Percentiles rank a stretch among this genome's conserved stretches.
Evolutionary conservation across 2,329 filamentous ascomycete species (phyloP).

Genomic region (Xylariaceae sp.): DNA sequence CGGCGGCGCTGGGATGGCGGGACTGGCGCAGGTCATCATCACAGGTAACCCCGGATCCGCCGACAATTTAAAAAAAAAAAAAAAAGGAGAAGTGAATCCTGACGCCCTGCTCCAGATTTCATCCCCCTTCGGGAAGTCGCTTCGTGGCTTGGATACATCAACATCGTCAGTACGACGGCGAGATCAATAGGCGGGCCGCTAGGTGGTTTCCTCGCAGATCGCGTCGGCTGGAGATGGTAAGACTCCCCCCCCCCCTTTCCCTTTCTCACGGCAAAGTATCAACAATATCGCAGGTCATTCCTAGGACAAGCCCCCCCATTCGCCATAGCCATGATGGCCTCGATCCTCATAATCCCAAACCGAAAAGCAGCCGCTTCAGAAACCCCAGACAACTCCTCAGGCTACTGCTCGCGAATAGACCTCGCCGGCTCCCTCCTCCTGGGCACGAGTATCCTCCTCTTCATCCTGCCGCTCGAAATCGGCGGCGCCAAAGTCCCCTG

Average conservation of each 20-base stretch:
- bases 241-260: slow-evolving; percentile 7
- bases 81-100: neutral
- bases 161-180: slow-evolving; percentile 46
- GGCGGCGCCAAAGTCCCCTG: slow-evolving; percentile 37
- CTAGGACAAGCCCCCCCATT: slow-evolving; percentile 52
- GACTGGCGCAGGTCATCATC: slow-evolving; percentile 47
- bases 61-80: neutral
- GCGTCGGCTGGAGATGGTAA: slow-evolving; percentile 61
- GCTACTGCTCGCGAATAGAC: slow-evolving; percentile 49
- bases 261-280: too few relatives aligned
- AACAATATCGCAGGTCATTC: slow-evolving; percentile 42
- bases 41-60: slow-evolving; percentile 35
- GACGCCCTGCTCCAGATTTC: slow-evolving; percentile 34
- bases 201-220: slow-evolving; percentile 56
- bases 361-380: slow-evolving; percentile 12
- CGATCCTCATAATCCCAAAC: slow-evolving; percentile 34
- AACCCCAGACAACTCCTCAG: slow-evolving; percentile 19
- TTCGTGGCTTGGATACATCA: slow-evolving; percentile 49
- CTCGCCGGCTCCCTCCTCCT: slow-evolving; percentile 50
- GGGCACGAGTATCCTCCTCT: slow-evolving; percentile 31
- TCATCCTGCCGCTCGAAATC: slow-evolving; percentile 38
- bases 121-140: slow-evolving; percentile 49
- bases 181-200: slow-evolving; percentile 49
- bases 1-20: slow-evolving; percentile 46
- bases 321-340: slow-evolving; percentile 40